phyloP scores from a whole-genome alignment of 768 basidiomycete species.

The Lentinula detonsa region DNA sequence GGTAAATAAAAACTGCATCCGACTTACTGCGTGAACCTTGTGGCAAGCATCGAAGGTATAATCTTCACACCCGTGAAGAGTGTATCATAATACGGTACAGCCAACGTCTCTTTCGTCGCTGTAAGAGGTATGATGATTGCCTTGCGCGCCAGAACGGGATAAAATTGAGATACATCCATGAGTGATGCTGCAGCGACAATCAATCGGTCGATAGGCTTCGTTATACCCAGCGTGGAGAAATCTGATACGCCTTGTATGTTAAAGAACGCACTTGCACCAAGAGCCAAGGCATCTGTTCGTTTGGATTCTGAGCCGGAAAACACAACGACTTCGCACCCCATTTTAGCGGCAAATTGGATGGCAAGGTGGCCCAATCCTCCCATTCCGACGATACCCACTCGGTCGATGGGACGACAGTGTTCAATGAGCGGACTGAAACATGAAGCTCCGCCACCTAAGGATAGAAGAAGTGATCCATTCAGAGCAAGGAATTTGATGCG shows the following conservation, averaged over 20 bases:
- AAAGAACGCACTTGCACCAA: slow-evolving; percentile 28
- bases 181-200: slow-evolving; percentile 20
- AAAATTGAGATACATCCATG: slow-evolving; percentile 8
- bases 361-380: slow-evolving; percentile 30
- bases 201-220: slow-evolving; percentile 17
- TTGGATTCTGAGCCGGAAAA: slow-evolving; percentile 26
- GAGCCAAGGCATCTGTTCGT: slow-evolving; percentile 19
- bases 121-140: slow-evolving; percentile 21
- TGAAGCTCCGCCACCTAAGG: slow-evolving; percentile 22
- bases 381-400: slow-evolving; percentile 25
- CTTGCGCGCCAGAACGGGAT: slow-evolving; percentile 17
- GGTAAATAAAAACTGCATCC: background rate
- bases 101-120: slow-evolving; percentile 14
- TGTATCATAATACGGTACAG: slow-evolving; percentile 15
- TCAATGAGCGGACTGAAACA: slow-evolving; percentile 19
- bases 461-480: too few species aligned
- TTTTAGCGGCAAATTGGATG: slow-evolving; percentile 25
- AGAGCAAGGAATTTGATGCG: background rate
- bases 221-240: slow-evolving; percentile 14
- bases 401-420: slow-evolving; percentile 18
- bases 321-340: slow-evolving; percentile 29
- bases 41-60: slow-evolving; percentile 2
- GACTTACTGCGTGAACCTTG: slow-evolving; percentile 1
- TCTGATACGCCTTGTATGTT: slow-evolving; percentile 15
- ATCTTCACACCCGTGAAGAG: slow-evolving; percentile 13